Conservation (phyloP, 2,329 filamentous ascomycete genomes). For the Alternaria rosae region DNA sequence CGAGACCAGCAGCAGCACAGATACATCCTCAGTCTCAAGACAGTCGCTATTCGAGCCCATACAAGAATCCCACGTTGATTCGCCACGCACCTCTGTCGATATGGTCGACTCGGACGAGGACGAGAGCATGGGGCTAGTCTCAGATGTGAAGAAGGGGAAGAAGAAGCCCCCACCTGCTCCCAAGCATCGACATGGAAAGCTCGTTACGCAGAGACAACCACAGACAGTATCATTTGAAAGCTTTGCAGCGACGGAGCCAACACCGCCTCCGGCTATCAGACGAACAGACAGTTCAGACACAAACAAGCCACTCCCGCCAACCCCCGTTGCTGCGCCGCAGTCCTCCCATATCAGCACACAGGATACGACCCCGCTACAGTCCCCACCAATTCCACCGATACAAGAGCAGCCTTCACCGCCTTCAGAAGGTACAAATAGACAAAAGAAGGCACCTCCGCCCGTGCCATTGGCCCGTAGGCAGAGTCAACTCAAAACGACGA, state of each 20-base stretch:
- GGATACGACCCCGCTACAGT: slow-evolving; percentile 24
- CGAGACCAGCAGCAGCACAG: slow-evolving; percentile 63
- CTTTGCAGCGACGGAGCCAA: slow-evolving; percentile 35
- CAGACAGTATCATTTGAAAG: slow-evolving; percentile 48
- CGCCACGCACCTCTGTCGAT: slow-evolving; percentile 67
- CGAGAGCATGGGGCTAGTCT: slow-evolving; percentile 45
- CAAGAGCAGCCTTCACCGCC: slow-evolving; percentile 24
- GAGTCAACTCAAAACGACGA: slow-evolving; percentile 45
- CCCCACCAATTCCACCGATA: slow-evolving; percentile 19
- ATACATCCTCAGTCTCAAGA: slow-evolving; percentile 66
- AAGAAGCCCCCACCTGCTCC: slow-evolving; percentile 71
- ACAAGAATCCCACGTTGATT: slow-evolving; percentile 56
- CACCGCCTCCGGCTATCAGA: slow-evolving; percentile 31
- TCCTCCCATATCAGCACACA: slow-evolving; percentile 30
- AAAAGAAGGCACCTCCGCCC: slow-evolving; percentile 45
- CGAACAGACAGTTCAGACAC: slow-evolving; percentile 57
- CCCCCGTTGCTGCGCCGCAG: slow-evolving; percentile 49
- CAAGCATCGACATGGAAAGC: slow-evolving; percentile 79
- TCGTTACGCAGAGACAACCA: slow-evolving; percentile 63
- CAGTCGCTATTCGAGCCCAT: slow-evolving; percentile 66
- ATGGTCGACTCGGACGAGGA: slow-evolving; percentile 61
- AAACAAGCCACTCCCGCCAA: slow-evolving; percentile 69
- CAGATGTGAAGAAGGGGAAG: slow-evolving; percentile 61
- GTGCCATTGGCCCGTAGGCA: slow-evolving; percentile 47
- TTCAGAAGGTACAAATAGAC: slow-evolving; percentile 29